Base-by-base conservation (phyloP, 1,284 basidiomycete genomes). In the Malassezia arunalokei region DNA sequence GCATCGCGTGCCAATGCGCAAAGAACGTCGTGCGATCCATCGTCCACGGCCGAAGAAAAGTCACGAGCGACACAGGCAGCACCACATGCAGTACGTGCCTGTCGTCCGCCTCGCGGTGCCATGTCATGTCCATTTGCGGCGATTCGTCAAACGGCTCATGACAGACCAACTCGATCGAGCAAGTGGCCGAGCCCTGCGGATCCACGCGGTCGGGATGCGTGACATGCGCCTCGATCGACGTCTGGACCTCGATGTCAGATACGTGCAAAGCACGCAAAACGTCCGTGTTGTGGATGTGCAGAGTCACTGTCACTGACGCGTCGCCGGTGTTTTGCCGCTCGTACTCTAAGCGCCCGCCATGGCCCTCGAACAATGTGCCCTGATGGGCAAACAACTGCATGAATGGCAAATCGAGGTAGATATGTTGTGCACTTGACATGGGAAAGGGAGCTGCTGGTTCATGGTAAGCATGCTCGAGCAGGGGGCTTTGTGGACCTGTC, bases 1-100 rank as follows among this genome's bases (percentile, higher is more conserved):
- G 92, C 53, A 98, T 95, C 65, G 95, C 77, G 75, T 89, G 89
- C 94, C 94, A 99, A 49, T 94, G 79, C 74, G 95, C 91, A 74
- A 98, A 98, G 79, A 98, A 98, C 62, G 92, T 86, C 0, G 14
- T 8, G 9, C 12, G n/a, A n/a, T n/a, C 12, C 39, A 40, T 40
- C 11, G 20, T 35, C 11, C 15, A 15, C 17, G 39, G 39, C 17
- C 11, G 14, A 6, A 15, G 11, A 15, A 15, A 40, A 11, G 39
- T 12, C 9, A 6, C 20, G 17, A 54, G 11, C 28, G 41, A 33
- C 28, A 49, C 29, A 5, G 51, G 46, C n/a, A 54, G 38, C 8
- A 8, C n/a, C n/a, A 40, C 12, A 27, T 5, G 31, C 27, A 31
- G 9, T 15, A 42, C 6, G n/a, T 12, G 9, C 8, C 3, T n/a